phyloP scores from a whole-genome alignment of 2,329 filamentous ascomycete genomes.

The Elsinoe ampelina region DNA sequence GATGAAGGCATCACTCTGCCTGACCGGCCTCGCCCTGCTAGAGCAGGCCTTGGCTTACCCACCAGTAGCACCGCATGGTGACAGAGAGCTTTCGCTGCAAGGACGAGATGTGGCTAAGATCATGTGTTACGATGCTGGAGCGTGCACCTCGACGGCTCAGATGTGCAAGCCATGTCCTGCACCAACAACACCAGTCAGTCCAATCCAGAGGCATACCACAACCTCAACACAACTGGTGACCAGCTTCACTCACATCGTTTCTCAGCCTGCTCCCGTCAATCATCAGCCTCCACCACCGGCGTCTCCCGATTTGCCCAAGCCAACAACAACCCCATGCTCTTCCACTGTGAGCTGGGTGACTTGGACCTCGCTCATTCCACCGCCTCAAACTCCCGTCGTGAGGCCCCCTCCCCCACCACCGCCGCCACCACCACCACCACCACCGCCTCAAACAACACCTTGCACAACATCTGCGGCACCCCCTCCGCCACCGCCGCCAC shows the following conservation, averaged over 20 bases:
- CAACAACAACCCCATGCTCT: constrained; percentile 2
- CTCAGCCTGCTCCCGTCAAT: neutral
- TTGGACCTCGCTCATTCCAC: constrained; percentile 2
- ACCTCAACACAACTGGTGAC: constrained; percentile 1
- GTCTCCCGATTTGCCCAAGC: neutral
- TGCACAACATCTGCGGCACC: neutral
- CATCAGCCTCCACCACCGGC: constrained; percentile 1
- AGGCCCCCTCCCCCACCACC: neutral
- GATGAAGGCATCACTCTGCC: neutral
- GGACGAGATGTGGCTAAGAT: neutral
- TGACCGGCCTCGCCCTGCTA: neutral
- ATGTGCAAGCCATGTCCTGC: neutral
- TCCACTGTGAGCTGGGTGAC: neutral
- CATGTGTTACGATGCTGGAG: neutral
- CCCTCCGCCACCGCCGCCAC: neutral
- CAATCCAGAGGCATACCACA: constrained; percentile 6
- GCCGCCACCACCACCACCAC: neutral
- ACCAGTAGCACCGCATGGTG: neutral
- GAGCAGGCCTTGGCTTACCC: neutral
- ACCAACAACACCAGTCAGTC: neutral
- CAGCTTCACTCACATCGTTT: neutral
- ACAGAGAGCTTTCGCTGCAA: neutral
- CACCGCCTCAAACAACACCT: neutral
- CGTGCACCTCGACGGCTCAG: neutral
- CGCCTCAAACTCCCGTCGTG: neutral